phyloP scores from a whole-genome alignment of 306 rosid genomes.

The Vicia villosa region DNA sequence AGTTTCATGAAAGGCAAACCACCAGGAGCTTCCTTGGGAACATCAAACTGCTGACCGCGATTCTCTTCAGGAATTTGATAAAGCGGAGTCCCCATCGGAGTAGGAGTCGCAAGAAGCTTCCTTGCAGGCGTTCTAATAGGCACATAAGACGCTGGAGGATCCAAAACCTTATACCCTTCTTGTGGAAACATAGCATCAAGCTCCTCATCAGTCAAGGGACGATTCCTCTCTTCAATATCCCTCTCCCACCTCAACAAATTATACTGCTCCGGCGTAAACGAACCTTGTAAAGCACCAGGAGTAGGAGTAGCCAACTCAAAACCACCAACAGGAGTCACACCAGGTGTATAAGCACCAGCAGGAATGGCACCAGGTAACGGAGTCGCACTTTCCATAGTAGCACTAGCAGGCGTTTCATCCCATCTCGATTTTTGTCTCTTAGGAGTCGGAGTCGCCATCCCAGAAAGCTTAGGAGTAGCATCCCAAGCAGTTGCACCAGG shows the following conservation, averaged over 20 bases:
- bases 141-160: slow-evolving; percentile 43
- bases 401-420: slow-evolving; percentile 49
- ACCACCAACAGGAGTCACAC: slow-evolving; percentile 47
- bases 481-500: slow-evolving; percentile 46
- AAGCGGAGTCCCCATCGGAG: slow-evolving; percentile 41
- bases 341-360: slow-evolving; percentile 42
- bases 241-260: slow-evolving; percentile 51
- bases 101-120: slow-evolving; percentile 48
- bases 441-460: slow-evolving; percentile 42
- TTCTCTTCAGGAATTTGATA: slow-evolving; percentile 46
- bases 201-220: slow-evolving; percentile 48
- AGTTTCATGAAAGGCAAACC: slow-evolving; percentile 49
- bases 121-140: slow-evolving; percentile 46
- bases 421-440: slow-evolving; percentile 46
- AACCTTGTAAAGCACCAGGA: slow-evolving; percentile 38
- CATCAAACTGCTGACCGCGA: slow-evolving; percentile 43
- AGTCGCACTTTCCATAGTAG: slow-evolving; percentile 46
- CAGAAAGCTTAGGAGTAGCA: slow-evolving; percentile 42
- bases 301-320: slow-evolving; percentile 43
- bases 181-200: slow-evolving; percentile 47
- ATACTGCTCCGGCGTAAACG: slow-evolving; percentile 42
- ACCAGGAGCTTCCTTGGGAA: slow-evolving; percentile 42
- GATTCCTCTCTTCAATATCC: slow-evolving; percentile 49
- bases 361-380: slow-evolving; percentile 45
- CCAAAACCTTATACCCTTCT: slow-evolving; percentile 46